phyloP scores from a whole-genome alignment of 2,329 filamentous ascomycete genomes.

The Ascomycota sp. region DNA sequence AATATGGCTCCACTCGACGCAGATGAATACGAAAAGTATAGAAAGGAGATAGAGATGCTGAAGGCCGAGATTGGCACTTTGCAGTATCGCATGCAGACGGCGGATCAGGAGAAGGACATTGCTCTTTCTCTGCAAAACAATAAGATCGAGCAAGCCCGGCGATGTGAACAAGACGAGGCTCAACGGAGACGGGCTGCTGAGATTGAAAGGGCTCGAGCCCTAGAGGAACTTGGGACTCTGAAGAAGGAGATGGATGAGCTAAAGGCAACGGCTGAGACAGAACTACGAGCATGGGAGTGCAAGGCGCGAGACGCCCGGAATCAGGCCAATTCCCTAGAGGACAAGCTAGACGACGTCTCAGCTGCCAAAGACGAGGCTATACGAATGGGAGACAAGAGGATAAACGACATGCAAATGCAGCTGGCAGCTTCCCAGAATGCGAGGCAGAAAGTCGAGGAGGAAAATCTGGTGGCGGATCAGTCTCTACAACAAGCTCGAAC shows the following conservation, averaged over 20 bases:
- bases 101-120: conserved; percentile 74
- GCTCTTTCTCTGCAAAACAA: conserved; percentile 56
- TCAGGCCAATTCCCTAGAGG: conserved; percentile 48
- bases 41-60: conserved; percentile 46
- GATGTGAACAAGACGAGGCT: conserved; percentile 69
- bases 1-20: conserved; percentile 35
- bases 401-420: conserved; percentile 30
- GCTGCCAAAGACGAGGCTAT: conserved; percentile 46
- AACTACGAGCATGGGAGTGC: conserved; percentile 44
- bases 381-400: conserved; percentile 32
- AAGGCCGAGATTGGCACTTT: conserved; percentile 76
- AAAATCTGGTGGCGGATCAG: conserved; percentile 30
- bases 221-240: conserved; percentile 25
- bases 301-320: conserved; percentile 49
- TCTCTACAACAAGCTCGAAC: conserved; percentile 39
- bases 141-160: conserved; percentile 58
- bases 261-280: conserved; percentile 25
- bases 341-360: conserved; percentile 55
- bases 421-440: conserved; percentile 22
- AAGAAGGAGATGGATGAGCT: conserved; percentile 29
- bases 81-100: conserved; percentile 66
- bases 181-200: conserved; percentile 40
- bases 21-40: conserved; percentile 35
- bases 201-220: conserved; percentile 25
- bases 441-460: conserved; percentile 35